Evolutionary conservation across 257 asterid genomes (phyloP), one percentile per base, ranked within the genome.

Genomic region (Penstemon barbatus): DNA sequence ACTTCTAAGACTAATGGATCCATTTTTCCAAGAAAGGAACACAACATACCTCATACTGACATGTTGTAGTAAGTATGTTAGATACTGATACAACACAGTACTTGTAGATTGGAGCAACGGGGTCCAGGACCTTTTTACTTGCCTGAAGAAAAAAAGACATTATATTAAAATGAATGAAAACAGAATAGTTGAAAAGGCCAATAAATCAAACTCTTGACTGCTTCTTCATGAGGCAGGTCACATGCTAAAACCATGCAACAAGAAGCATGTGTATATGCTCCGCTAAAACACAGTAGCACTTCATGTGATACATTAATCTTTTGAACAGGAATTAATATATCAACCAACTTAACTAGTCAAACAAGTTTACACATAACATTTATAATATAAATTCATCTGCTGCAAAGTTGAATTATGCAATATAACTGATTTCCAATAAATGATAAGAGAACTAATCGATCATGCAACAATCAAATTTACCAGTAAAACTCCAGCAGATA

Each of bases 71-170:
- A 39, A 89, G 95, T 74, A 94, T 89, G 80, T 94, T 94, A 66
- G 99, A 89, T 63, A 94, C 85, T 33, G 99, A 94, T 65, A 94
- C 85, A 56, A 81, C 76, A 79, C 88, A 75, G 65, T 94, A 94
- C 72, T 89, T 88, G 81, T 94, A 82, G 58, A 94, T 73, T n/a
- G 99, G 99, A 82, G 97, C 97, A 70, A 94, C 96, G 52, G 97
- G 97, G 44, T 94, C 97, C 75, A 91, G 67, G 62, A 79, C 87
- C 82, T 83, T 91, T 76, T 89, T 80, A 61, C 91, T 87, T 66
- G 80, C 89, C 99, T 93, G 86, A 69, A 57, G 48, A 68, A 37
- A 45, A 63, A 64, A 48, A 37, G 61, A 51, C 57, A 49, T 57
- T 36, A 58, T 64, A 66, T 25, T 56, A 5, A 53, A 57, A 73